phyloP scores from a whole-genome alignment of 1,284 basidiomycete species.

The Paramarasmius palmivorus region DNA sequence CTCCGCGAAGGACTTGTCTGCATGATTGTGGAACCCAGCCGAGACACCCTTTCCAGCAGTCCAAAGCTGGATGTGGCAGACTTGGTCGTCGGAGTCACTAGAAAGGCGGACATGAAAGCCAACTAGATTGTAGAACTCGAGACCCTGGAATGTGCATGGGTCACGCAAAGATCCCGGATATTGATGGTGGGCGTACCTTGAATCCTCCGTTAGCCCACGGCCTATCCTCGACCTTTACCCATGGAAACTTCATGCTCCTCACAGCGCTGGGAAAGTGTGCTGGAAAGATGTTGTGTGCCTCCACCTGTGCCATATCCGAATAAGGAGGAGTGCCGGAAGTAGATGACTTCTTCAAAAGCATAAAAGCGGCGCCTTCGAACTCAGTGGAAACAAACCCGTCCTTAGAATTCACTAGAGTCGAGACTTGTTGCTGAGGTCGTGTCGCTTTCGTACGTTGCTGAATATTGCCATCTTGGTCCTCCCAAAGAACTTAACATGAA shows the following conservation, averaged over 20 bases:
- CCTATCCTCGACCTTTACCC: slow-evolving; percentile 25
- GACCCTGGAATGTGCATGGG: slow-evolving; percentile 17
- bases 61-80: slow-evolving; percentile 30
- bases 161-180: not conserved
- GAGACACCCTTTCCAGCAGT: slow-evolving; percentile 26
- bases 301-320: slow-evolving; percentile 23
- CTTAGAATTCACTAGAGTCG: not conserved
- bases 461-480: not conserved
- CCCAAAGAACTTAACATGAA: no score
- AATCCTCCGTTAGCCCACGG: slow-evolving; percentile 24
- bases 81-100: slow-evolving; percentile 25
- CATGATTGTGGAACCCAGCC: slow-evolving; percentile 21
- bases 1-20: slow-evolving; percentile 13
- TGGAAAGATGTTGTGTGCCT: slow-evolving; percentile 21
- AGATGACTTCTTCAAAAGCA: slow-evolving; percentile 18
- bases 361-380: slow-evolving; percentile 25
- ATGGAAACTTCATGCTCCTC: slow-evolving; percentile 24
- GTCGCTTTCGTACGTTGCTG: slow-evolving; percentile 8
- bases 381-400: slow-evolving; percentile 21
- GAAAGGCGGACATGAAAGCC: slow-evolving; percentile 30
- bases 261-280: slow-evolving; percentile 18
- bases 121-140: slow-evolving; percentile 31
- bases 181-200: slow-evolving; percentile 8
- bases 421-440: slow-evolving; percentile 5
- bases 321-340: slow-evolving; percentile 19